phyloP scores from a whole-genome alignment of 805 yeast genomes.

The Cyberlindnera maritima region DNA sequence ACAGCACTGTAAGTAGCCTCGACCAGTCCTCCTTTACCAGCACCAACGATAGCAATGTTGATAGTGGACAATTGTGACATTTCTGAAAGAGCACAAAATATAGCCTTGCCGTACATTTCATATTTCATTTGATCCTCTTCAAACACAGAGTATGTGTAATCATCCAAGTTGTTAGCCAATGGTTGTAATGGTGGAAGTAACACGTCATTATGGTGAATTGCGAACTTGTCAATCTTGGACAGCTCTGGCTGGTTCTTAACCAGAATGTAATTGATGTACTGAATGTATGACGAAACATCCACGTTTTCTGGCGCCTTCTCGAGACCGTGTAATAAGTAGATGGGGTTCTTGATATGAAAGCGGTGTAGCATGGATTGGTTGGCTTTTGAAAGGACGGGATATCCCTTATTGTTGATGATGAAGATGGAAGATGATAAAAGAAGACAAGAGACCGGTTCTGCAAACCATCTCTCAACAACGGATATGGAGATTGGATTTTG shows the following conservation, averaged over 20 bases:
- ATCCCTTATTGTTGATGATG: constrained; percentile 55
- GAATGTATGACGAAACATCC: constrained; percentile 37
- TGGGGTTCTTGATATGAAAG: constrained; percentile 40
- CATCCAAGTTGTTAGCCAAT: constrained; percentile 50
- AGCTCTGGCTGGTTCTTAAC: constrained; percentile 32
- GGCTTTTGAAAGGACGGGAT: constrained; percentile 61
- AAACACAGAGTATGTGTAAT: constrained; percentile 62
- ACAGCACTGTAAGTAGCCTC: constrained; percentile 48
- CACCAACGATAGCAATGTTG: constrained; percentile 68
- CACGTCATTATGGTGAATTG: constrained; percentile 28
- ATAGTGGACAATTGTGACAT: constrained; percentile 22
- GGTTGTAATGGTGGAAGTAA: constrained; percentile 71
- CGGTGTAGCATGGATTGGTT: constrained; percentile 48
- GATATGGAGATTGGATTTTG: constrained; percentile 47
- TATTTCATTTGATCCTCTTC: constrained; percentile 73
- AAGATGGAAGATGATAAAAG: constrained; percentile 55
- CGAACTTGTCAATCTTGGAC: constrained; percentile 32
- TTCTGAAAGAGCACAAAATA: constrained; percentile 26
- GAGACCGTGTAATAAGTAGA: constrained; percentile 53
- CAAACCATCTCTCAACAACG: constrained; percentile 61
- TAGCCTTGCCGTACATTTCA: constrained; percentile 44
- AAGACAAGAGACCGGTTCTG: constrained; percentile 63
- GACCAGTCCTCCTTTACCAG: constrained; percentile 85
- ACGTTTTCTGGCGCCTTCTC: constrained; percentile 37
- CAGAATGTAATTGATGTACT: constrained; percentile 40